Percentiles rank a stretch among this genome's conserved stretches.
Evolutionary conservation across 2,329 filamentous ascomycete species (phyloP).

Genomic region (Fusarium sp.): DNA sequence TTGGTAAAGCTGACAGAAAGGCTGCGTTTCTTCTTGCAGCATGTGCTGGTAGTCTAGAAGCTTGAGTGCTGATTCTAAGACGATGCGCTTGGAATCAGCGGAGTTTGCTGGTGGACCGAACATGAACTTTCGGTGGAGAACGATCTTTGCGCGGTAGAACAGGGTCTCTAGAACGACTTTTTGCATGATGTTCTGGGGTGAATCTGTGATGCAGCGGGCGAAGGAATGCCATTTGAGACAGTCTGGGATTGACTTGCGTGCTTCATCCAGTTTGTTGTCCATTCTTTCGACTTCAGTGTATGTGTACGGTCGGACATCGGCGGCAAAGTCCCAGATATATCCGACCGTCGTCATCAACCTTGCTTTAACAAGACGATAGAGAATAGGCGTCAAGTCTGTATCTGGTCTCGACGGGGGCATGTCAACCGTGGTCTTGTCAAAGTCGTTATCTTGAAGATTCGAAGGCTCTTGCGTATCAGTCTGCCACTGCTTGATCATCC

Average conservation of each 20-base stretch:
- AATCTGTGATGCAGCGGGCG: constrained; percentile 9
- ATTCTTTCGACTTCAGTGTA: constrained; percentile 7
- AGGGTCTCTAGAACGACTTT: background rate
- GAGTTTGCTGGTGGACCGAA: background rate
- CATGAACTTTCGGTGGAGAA: constrained; percentile 17
- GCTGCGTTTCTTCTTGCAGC: constrained; percentile 5
- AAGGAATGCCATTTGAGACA: constrained; percentile 15
- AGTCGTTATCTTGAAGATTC: constrained; percentile 59
- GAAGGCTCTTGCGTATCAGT: constrained; percentile 57
- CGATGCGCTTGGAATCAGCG: background rate
- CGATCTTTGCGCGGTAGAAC: constrained; percentile 2
- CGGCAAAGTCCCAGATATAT: constrained; percentile 13
- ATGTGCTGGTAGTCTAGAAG: constrained; percentile 13
- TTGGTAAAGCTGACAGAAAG: constrained; percentile 15
- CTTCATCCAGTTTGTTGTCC: background rate
- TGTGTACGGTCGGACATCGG: constrained; percentile 1
- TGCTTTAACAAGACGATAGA: constrained; percentile 19
- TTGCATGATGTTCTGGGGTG: constrained; percentile 10
- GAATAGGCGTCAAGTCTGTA: constrained; percentile 5
- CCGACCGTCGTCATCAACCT: background rate
- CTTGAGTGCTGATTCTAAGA: constrained; percentile 14
- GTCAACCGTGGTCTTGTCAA: constrained; percentile 44
- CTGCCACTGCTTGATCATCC: constrained; percentile 55
- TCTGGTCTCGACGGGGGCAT: background rate
- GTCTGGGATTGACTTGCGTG: constrained; percentile 2